A percentile compares a stretch with the other conserved stretches of the same genome.
Conservation (phyloP, 495 filamentous ascomycete species). For the Aspergillus sclerotiicarbonarius region DNA sequence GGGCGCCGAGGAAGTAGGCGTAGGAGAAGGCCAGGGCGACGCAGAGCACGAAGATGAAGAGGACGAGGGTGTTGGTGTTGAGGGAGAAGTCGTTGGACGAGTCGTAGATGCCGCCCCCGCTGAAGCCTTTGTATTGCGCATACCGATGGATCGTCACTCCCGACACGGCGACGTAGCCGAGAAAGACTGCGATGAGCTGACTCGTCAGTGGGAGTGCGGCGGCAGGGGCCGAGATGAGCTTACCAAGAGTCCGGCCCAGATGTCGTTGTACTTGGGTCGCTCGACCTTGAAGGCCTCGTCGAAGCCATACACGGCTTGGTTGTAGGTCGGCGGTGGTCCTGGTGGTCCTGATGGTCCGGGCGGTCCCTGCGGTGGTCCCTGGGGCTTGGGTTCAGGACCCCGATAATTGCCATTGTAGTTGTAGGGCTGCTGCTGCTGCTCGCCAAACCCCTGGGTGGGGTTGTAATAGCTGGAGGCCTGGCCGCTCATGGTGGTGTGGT, state of each 20-base stretch:
- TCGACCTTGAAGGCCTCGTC: constrained; percentile 78
- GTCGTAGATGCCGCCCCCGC: constrained; percentile 72
- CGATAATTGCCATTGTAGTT: constrained; percentile 23
- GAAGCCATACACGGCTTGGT: constrained; percentile 47
- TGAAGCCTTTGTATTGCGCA: constrained; percentile 60
- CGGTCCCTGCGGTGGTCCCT: constrained; percentile 28
- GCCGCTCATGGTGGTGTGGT: constrained; percentile 38
- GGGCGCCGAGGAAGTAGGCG: constrained; percentile 71
- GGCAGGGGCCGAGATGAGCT: too few relatives aligned
- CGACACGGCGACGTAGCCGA: constrained; percentile 75
- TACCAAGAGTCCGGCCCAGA: constrained; percentile 81
- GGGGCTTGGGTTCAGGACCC: constrained; percentile 30
- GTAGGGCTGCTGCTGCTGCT: constrained; percentile 19
- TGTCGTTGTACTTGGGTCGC: constrained; percentile 81
- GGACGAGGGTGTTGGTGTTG: constrained; percentile 78
- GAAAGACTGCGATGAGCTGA: constrained; percentile 68
- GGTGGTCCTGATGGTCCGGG: constrained; percentile 20
- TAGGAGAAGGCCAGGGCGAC: constrained; percentile 72
- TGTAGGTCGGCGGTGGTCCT: constrained; percentile 32
- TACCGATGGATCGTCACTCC: constrained; percentile 78
- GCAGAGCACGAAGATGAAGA: constrained; percentile 74
- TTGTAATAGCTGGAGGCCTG: constrained; percentile 45
- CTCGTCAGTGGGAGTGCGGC: neutral
- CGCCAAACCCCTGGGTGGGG: constrained; percentile 25
- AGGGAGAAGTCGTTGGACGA: constrained; percentile 61